Conservation (phyloP, 306 rosid species). For the Rubus idaeus region DNA sequence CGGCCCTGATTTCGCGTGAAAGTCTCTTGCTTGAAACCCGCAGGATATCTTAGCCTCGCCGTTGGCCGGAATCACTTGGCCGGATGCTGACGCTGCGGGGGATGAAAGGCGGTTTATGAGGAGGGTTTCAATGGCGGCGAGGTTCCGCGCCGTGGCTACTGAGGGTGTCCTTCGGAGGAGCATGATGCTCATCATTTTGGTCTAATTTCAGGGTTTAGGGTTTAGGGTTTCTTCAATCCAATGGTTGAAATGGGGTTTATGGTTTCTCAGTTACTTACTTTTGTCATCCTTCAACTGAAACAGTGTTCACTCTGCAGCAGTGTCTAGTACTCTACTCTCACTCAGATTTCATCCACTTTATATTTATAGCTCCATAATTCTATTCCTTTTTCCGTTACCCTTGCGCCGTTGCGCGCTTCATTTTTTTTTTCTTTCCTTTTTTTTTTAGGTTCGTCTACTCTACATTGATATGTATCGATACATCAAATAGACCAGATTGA, state of each 20-base stretch:
- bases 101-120: not conserved
- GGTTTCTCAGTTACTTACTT: not conserved
- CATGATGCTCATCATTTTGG: conserved; percentile 13
- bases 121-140: conserved; percentile 14
- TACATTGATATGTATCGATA: too few species aligned
- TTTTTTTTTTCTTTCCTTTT: too few species aligned
- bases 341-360: too few species aligned
- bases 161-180: conserved; percentile 2
- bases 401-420: too few species aligned
- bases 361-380: too few species aligned
- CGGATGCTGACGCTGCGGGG: not conserved
- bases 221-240: not conserved
- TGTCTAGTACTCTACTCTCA: too few species aligned
- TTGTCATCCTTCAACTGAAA: too few species aligned
- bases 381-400: too few species aligned
- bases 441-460: too few species aligned
- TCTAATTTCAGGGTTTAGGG: not conserved
- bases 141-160: not conserved
- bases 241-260: not conserved
- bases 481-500: too few species aligned
- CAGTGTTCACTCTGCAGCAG: too few species aligned
- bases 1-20: conserved; percentile 50
- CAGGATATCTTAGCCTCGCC: conserved; percentile 4
- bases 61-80: not conserved
- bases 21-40: conserved; percentile 33